Evolutionary conservation across 2,329 filamentous ascomycete genomes (phyloP), one percentile per base, ranked within the genome.

Genomic region (Ambrosiella cleistominuta): DNA sequence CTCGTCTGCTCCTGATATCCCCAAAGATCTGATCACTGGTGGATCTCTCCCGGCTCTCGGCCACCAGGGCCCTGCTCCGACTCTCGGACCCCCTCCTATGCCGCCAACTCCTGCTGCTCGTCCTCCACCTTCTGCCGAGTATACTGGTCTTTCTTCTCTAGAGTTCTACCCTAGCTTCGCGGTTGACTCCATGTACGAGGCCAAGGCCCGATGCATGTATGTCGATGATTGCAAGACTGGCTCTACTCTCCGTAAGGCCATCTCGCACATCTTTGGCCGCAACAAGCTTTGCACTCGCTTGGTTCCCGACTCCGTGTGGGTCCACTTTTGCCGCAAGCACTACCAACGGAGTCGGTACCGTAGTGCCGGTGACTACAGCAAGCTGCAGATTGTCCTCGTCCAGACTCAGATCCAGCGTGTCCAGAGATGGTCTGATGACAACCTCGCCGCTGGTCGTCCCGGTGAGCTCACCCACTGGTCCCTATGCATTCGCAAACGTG

Each of bases 191-290:
- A 60, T 60, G 55, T 60, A 60, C 12, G 58, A 60, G 35, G 52
- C 54, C 17, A 60, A 61, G 56, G 56, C 59, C 17, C 56, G 57
- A 52, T 57, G 61, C 56, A 59, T 61, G 57, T 59, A 61, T 19
- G 61, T 61, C 17, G 60, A 61, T 1, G 71, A 77, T 61, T 85
- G 81, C 65, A 74, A 78, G 51, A 83, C 79, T 0, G 75, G 74
- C 3, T 81, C 79, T 4, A 75, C 79, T 58, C 76, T 77, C 27
- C 80, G 87, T 53, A 91, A 91, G 69, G 81, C 84, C 4, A 84
- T 91, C 60, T 88, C 85, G 0, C 86, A 93, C 65, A 78, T 90
- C 58, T 91, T 91, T 64, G 87, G 87, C 19, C 80, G 88, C 42
- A 93, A 93, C 73, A 93, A 93, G 70, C 74, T 78, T 7, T 84